Base-by-base conservation (phyloP, 257 asterid species). In the Salvia miltiorrhiza region DNA sequence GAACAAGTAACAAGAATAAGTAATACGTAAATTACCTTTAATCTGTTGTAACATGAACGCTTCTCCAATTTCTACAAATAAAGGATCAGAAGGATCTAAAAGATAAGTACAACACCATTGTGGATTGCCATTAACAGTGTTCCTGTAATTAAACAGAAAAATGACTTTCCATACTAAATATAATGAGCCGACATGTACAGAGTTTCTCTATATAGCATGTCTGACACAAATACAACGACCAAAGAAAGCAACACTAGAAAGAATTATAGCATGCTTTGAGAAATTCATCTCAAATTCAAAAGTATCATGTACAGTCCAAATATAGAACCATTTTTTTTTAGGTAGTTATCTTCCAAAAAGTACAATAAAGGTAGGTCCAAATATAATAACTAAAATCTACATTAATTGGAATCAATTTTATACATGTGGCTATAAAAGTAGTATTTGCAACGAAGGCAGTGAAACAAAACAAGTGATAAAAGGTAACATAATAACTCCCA, bases 21-120 rank as follows among this genome's bases (percentile, higher is more conserved):
- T 61, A 13, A 24, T 4, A 26, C 59, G 48, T 52, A 60, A 21
- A 56, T 74, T 39, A 82, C 99, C 99, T 84, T 81, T 81, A 23
- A 84, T 63, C 86, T 90, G 99, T 47, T 82, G 76, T 68, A 61
- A 79, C 50, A 93, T 84, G 79, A 90, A 90, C 20, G 99, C 96
- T 77, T 86, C 93, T 72, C 99, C 99, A 74, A 93, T 90, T 79
- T 87, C 77, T 33, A 87, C 63, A 83, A 93, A 93, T 73, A 93
- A 79, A 70, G 97, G 87, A 74, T 93, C 99, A 43, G 99, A 86
- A 58, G 99, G 97, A 78, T 86, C 90, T 11, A 93, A 87, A 85
- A 93, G 99, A 81, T 79, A 90, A 64, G 97, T 93, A 80, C 97
- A 93, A 79, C 97, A 90, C 96, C 97, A 93, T 69, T 85, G 84